Evolutionary conservation across 768 basidiomycete genomes (phyloP), one percentile per base, ranked within the genome.

Genomic region (Lentinula guzmanii): DNA sequence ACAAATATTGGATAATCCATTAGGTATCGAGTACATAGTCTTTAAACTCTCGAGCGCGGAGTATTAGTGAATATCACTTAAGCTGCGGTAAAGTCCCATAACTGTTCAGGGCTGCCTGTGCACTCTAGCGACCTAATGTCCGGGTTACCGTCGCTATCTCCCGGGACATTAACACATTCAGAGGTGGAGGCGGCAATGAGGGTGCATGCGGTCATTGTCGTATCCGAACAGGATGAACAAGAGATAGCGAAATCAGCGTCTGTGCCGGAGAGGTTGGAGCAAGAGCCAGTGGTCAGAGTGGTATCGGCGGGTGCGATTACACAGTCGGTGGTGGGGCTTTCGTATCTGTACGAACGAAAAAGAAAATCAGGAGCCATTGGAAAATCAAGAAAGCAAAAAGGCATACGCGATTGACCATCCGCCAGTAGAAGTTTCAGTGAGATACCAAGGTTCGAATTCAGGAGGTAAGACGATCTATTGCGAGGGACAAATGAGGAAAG

Each of bases 161-260:
- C 55, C 4, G 55, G 55, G 39, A 56, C 55, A 21, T 10, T 56
- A 10, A 56, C 55, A 56, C 55, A 56, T 43, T 56, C 55, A 15
- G 39, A 13, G 10, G 37, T 37, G 16, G 37, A 28, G 5, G 55
- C 37, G 39, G 24, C 55, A 28, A 15, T 28, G 24, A 56, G 37
- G 55, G 55, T 56, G 24, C 55, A 56, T 3, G 55, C 55, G 13
- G 55, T 56, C 7, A 13, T 24, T 24, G 41, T 15, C 10, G 33
- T 41, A 24, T 56, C 41, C 15, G 39, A 13, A 21, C 55, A 56
- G 5, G 55, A 42, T 1, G 37, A 28, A 18, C 55, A 56, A 2
- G 55, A 41, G 9, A 56, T 56, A n/a, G 55, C 21, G 4, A 56
- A 15, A 33, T 56, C 55, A 24, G 41, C 24, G 41, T 33, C 41